Conservation (phyloP, 2,329 filamentous ascomycete species). For the Xylaria digitata region DNA sequence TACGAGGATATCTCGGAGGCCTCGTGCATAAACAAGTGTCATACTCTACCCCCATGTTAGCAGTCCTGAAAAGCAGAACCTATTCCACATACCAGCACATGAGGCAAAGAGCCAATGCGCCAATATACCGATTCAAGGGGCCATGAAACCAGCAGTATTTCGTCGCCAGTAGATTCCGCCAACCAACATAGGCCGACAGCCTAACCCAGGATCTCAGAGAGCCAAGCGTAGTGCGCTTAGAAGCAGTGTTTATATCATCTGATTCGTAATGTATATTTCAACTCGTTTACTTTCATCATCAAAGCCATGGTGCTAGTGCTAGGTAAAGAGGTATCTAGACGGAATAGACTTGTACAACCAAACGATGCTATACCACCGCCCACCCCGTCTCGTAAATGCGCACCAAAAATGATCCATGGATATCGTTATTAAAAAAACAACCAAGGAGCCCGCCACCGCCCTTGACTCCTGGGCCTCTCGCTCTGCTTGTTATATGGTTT, state of each 20-base stretch:
- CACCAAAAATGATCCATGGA: slow-evolving; percentile 17
- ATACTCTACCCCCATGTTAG: too few relatives aligned
- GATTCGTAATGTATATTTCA: slow-evolving; percentile 13
- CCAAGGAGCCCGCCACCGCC: background rate
- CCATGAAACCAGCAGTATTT: too few relatives aligned
- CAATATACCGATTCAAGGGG: too few relatives aligned
- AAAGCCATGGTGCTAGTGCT: slow-evolving; percentile 8
- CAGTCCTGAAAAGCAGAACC: too few relatives aligned
- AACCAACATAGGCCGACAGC: background rate
- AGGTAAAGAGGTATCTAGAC: slow-evolving; percentile 27
- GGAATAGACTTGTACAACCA: slow-evolving; percentile 26
- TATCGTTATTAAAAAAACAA: slow-evolving; percentile 16
- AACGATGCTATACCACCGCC: slow-evolving; percentile 2
- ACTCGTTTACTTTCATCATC: slow-evolving; percentile 9
- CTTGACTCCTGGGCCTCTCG: background rate
- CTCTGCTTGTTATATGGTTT: background rate
- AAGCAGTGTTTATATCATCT: background rate
- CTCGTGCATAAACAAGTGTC: too few relatives aligned
- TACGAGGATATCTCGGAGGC: too few relatives aligned
- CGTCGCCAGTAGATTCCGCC: background rate
- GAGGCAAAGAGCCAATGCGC: too few relatives aligned
- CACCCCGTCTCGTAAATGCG: slow-evolving; percentile 25
- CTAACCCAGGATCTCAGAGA: background rate
- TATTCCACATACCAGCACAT: too few relatives aligned
- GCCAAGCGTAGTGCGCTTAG: too few relatives aligned